These are phyloP conservation scores for Cytospora schulzeri DNA, from an alignment of 2,329 filamentous ascomycete genomes.

Conservation along the genomic window DNA sequence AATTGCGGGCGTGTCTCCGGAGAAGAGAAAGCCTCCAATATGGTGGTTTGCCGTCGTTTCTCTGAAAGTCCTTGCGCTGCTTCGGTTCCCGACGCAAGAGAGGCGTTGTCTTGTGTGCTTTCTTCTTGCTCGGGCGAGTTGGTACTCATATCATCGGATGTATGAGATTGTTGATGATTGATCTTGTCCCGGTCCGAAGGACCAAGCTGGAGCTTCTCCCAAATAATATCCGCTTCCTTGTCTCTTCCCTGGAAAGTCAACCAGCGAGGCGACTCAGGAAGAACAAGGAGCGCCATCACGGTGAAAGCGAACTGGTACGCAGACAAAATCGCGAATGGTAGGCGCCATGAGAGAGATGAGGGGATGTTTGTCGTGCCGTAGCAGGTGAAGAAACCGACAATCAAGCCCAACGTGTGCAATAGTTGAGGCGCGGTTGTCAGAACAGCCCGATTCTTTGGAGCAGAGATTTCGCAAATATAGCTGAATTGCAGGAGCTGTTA, in stretches of 20 bases:
- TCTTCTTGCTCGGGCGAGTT: conserved; percentile 32
- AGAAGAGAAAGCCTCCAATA: conserved; percentile 34
- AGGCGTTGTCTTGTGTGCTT: conserved; percentile 34
- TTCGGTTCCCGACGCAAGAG: conserved; percentile 20
- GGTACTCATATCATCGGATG: conserved; percentile 36
- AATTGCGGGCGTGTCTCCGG: conserved; percentile 47
- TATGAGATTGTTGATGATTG: no score
- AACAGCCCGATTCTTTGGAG: conserved; percentile 49
- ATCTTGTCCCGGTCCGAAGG: conserved; percentile 42
- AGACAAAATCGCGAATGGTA: conserved; percentile 50
- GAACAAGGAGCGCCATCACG: conserved; percentile 37
- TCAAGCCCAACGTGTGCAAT: conserved; percentile 53
- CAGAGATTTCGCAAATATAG: conserved; percentile 65
- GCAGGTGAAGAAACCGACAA: conserved; percentile 61
- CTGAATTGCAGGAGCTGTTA: conserved; percentile 36
- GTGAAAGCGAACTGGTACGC: conserved; percentile 39
- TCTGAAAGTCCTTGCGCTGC: conserved; percentile 14
- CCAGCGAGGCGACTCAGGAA: conserved; percentile 58
- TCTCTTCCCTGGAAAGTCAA: conserved; percentile 46
- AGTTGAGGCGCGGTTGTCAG: conserved; percentile 57
- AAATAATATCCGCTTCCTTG: conserved; percentile 46
- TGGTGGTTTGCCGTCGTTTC: no score
- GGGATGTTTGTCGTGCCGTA: conserved; percentile 55
- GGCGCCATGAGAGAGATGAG: conserved; percentile 56
- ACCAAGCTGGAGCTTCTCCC: conserved; percentile 46